Evolutionary conservation across 2,329 filamentous ascomycete genomes (phyloP), one percentile per base, ranked within the genome.

Genomic region (Exophiala sp.): DNA sequence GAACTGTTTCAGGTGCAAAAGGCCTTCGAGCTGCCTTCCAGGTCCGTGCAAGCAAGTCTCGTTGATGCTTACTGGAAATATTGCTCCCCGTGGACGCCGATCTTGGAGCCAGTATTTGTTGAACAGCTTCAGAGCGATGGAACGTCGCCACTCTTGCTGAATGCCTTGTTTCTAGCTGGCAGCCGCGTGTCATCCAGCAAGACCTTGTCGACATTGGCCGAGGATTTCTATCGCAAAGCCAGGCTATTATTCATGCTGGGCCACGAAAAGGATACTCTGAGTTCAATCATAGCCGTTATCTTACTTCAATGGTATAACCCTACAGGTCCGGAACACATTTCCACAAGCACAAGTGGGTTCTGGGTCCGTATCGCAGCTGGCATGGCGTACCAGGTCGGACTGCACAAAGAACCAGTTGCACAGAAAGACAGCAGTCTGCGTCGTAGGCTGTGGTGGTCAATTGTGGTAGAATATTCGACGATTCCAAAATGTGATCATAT

Each of bases 231-330:
- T 39, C 34, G 41, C 14, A 50, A 48, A 39, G 47, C 47, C 6
- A 55, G 42, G 33, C 14, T 51, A 14, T 24, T 55, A 12, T 55
- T 55, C 34, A 43, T 51, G 14, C 34, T 50, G 18, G 66, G 66
- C 9, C 65, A 68, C 36, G 67, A 68, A 53, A 68, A 63, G 18
- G 66, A 69, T 39, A 65, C 66, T 2, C 50, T 69, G 3, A 65
- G 62, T 1, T 63, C 68, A 1, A 66, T 69, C 32, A 65, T 64
- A n/a, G 65, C 67, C 3, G 65, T 66, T 9, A 65, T 61, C 21
- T 65, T 61, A 2, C 47, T 60, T 32, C 53, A 60, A 24, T 60
- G 54, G 54, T 60, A 43, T 14, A 60, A 57, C 16, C 57, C 53
- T 2, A 44, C 50, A 3, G 57, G 54, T 11, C 54, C 57, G 21